Conservation (phyloP, 2,329 filamentous ascomycete genomes). For the Fusarium continuum region DNA sequence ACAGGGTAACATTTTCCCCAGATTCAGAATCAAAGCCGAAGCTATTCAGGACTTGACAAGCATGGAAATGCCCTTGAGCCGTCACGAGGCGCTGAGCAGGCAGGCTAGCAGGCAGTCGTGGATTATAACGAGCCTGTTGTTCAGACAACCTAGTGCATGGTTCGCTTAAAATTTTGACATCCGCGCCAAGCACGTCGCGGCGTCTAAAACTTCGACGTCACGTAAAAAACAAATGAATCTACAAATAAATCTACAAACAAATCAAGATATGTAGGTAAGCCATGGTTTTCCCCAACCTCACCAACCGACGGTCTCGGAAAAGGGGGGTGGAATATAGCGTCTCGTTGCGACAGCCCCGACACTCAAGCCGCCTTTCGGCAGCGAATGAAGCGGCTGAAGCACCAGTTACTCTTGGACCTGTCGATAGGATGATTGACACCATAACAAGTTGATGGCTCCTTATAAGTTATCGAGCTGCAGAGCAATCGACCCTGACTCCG, state of each 20-base stretch:
- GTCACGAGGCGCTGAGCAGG: too few relatives aligned
- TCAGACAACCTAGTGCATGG: not conserved
- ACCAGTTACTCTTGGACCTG: constrained; percentile 87
- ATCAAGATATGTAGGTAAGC: constrained; percentile 68
- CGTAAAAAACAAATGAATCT: too few relatives aligned
- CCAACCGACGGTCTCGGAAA: constrained; percentile 87
- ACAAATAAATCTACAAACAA: not conserved
- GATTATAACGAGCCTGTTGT: not conserved
- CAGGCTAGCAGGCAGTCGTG: too few relatives aligned
- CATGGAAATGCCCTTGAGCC: too few relatives aligned
- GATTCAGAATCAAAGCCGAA: constrained; percentile 11
- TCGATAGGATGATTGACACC: constrained; percentile 93
- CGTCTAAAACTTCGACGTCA: not conserved
- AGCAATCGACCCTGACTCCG: constrained; percentile 75
- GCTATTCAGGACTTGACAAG: not conserved
- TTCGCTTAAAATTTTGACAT: not conserved
- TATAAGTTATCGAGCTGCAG: constrained; percentile 82
- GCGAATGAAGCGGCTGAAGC: constrained; percentile 73
- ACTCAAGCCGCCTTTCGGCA: constrained; percentile 68
- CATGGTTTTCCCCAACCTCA: constrained; percentile 96
- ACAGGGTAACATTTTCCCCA: constrained; percentile 7
- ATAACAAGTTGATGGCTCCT: constrained; percentile 79
- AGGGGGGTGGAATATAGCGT: constrained; percentile 90
- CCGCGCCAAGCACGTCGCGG: too few relatives aligned
- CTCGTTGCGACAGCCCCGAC: constrained; percentile 67